Conservation (phyloP, 208 protist genomes). For the Crithidia thermophila region DNA sequence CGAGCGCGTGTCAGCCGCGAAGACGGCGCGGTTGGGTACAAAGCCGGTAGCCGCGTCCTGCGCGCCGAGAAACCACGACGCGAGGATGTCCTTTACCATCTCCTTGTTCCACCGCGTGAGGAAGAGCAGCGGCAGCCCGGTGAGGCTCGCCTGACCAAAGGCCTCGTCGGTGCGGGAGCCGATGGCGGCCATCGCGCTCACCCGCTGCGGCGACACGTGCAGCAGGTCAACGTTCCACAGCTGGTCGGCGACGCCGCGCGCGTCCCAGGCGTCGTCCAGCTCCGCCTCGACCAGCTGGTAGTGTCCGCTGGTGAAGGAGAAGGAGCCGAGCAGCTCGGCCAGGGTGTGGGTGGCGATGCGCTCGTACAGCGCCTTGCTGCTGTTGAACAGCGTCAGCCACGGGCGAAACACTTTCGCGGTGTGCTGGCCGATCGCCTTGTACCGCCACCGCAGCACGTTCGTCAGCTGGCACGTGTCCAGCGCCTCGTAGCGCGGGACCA, state of each 20-base stretch:
- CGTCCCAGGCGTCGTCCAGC: slow-evolving; percentile 55
- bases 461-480: slow-evolving; percentile 80
- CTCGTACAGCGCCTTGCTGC: slow-evolving; percentile 52
- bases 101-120: slow-evolving; percentile 82
- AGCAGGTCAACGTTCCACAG: slow-evolving; percentile 24
- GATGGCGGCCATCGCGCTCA: slow-evolving; percentile 47
- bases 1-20: slow-evolving; percentile 42
- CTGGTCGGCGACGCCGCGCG: slow-evolving; percentile 25
- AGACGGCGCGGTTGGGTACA: slow-evolving; percentile 53
- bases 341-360: slow-evolving; percentile 43
- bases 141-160: slow-evolving; percentile 58
- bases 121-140: slow-evolving; percentile 73
- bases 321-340: slow-evolving; percentile 63
- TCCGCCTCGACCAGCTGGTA: slow-evolving; percentile 46
- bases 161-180: slow-evolving; percentile 74
- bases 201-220: slow-evolving; percentile 23
- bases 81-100: slow-evolving; percentile 72
- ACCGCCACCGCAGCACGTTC: slow-evolving; percentile 70
- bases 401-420: slow-evolving; percentile 55
- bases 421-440: slow-evolving; percentile 63
- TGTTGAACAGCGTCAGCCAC: slow-evolving; percentile 48
- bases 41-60: slow-evolving; percentile 72
- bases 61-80: slow-evolving; percentile 71
- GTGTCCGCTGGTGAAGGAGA: slow-evolving; percentile 48
- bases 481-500: slow-evolving; percentile 44